A percentile compares a stretch with the other conserved stretches of the same genome.
Conservation (phyloP, 1,284 basidiomycete species). For the Gastroboletus turbinatus region DNA sequence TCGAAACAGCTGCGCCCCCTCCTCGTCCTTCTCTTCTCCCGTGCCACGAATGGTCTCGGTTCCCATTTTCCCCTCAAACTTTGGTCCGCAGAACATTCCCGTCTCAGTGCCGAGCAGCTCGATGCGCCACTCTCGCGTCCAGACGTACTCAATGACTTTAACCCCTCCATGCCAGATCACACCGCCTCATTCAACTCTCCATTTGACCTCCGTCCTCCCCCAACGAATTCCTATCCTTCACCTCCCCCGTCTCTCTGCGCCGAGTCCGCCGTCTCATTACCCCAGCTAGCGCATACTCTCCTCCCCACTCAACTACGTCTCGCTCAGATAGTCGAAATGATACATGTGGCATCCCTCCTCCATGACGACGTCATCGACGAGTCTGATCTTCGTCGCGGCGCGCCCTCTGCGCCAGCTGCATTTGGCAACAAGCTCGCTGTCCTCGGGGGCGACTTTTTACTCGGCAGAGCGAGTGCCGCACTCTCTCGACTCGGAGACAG, state of each 20-base stretch:
- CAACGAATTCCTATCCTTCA: slow-evolving; percentile 35
- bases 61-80: slow-evolving; percentile 50
- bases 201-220: slow-evolving; percentile 45
- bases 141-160: slow-evolving; percentile 83
- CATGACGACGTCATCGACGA: slow-evolving; percentile 96
- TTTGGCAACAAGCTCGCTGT: slow-evolving; percentile 97
- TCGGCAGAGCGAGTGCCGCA: slow-evolving; percentile 89
- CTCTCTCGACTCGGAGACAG: slow-evolving; percentile 83
- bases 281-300: slow-evolving; percentile 36
- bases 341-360: slow-evolving; percentile 93
- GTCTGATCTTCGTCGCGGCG: slow-evolving; percentile 79
- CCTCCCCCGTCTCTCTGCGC: slow-evolving; percentile 39
- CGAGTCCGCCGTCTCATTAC: slow-evolving; percentile 16
- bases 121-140: slow-evolving; percentile 71
- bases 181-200: slow-evolving; percentile 52
- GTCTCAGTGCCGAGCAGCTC: slow-evolving; percentile 48
- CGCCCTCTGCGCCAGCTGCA: slow-evolving; percentile 80
- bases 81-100: slow-evolving; percentile 45
- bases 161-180: slow-evolving; percentile 76
- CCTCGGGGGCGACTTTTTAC: slow-evolving; percentile 93
- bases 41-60: slow-evolving; percentile 85
- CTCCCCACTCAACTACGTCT: slow-evolving; percentile 91
- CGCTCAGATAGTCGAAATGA: slow-evolving; percentile 98
- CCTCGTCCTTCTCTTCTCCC: slow-evolving; percentile 87
- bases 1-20: slow-evolving; percentile 92